Base-by-base conservation (phyloP, 345 rosid genomes). In the Salix arbutifolia region DNA sequence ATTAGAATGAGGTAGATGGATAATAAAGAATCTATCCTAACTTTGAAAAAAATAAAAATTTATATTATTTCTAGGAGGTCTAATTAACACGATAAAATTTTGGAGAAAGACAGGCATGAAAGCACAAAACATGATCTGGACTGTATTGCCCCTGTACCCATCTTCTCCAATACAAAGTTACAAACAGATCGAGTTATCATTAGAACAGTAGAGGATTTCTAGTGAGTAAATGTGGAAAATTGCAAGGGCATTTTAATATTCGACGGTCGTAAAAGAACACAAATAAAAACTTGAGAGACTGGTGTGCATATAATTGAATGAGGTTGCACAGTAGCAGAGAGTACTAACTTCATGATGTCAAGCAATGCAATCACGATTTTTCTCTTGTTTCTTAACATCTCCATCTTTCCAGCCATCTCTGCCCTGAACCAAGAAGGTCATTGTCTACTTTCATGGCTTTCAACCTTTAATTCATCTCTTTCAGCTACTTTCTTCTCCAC, bases 361-460 rank as follows among this genome's bases (percentile, higher is more conserved):
- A 82, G 85, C 82, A 87, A 82, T 77, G 84, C 74, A 77, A 80
- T 88, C 66, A 79, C 83, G 65, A 62, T 79, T 83, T 70, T 88
- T 48, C 79, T 89, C 80, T 76, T 91, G 82, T 75, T 88, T 26
- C 82, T 89, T 48, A 83, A 79, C 65, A 67, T 88, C 78, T 80
- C 80, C 67, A 76, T 87, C 62, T 79, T 85, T 76, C 84, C 90
- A 44, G 69, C 88, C 73, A 77, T 77, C 58, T 82, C 85, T 68
- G 86, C 89, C 23, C 71, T 89, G 86, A 91, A 89, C 80, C 89
- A 86, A 68, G 96, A 91, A 88, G 96, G 92, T n/a, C 83, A 72
- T 44, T 85, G 89, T 44, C 85, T 91, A 3, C 89, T 88, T 73
- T 89, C 95, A 79, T 91, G 95, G 96, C 90, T 91, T 74, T 81